phyloP scores from a whole-genome alignment of 2,329 filamentous ascomycete species.

The Podosphaera xanthii region DNA sequence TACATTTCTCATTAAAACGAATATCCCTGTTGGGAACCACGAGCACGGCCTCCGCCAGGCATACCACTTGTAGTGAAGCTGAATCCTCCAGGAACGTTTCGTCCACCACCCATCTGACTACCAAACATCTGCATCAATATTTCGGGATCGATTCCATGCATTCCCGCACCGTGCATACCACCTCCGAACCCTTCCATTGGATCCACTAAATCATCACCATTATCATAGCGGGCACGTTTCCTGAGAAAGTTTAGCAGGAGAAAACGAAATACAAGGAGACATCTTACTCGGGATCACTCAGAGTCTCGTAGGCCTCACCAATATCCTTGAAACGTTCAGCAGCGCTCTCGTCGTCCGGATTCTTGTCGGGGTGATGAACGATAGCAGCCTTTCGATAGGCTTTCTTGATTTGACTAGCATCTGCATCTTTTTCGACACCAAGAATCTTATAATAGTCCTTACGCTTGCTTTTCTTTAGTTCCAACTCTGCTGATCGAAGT shows the following conservation, averaged over 20 bases:
- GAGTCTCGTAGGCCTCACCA: constrained; percentile 84
- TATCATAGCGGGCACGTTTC: constrained; percentile 79
- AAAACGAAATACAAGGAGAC: constrained; percentile 1
- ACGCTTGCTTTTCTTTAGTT: constrained; percentile 89
- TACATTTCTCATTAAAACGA: constrained; percentile 28
- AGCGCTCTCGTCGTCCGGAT: constrained; percentile 62
- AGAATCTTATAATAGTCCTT: constrained; percentile 99
- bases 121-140: constrained; percentile 18
- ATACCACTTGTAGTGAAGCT: constrained; percentile 27
- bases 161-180: constrained; percentile 23
- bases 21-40: constrained; percentile 22
- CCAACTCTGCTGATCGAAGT: constrained; percentile 71
- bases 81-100: constrained; percentile 23
- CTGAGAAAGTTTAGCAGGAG: constrained; percentile 24
- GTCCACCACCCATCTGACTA: constrained; percentile 19
- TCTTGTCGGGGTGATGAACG: constrained; percentile 92
- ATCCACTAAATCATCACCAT: constrained; percentile 75
- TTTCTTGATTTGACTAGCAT: constrained; percentile 75
- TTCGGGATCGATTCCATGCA: constrained; percentile 22
- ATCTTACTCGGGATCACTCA: constrained; percentile 79
- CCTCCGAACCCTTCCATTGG: constrained; percentile 50
- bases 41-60: constrained; percentile 15
- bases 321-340: constrained; percentile 94
- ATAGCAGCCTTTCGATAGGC: constrained; percentile 92
- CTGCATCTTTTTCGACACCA: constrained; percentile 63